A percentile compares a stretch with the other conserved stretches of the same genome.
Conservation (phyloP, 2,329 filamentous ascomycete genomes). For the Colletotrichum tanaceti region DNA sequence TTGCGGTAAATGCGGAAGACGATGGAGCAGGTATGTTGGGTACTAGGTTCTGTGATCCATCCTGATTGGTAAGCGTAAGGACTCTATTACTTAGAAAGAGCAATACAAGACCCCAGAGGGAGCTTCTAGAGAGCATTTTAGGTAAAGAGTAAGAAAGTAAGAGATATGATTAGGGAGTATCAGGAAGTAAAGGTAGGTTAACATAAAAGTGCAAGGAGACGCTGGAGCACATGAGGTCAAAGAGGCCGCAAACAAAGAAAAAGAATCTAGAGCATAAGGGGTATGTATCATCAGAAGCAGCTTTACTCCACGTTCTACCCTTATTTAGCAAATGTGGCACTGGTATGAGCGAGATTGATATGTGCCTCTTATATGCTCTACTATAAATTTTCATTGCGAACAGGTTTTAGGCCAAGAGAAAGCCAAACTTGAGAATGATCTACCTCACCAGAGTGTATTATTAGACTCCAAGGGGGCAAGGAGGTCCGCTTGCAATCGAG, state of each 20-base stretch:
- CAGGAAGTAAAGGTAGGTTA: background rate
- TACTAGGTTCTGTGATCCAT: background rate
- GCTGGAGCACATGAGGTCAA: background rate
- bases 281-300: background rate
- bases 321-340: background rate
- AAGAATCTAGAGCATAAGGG: fast-evolving
- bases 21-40: background rate
- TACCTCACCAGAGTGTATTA: no score
- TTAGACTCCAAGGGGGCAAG: no score
- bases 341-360: no score
- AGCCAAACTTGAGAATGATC: no score
- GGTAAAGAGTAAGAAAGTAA: background rate
- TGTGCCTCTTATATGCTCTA: no score
- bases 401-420: no score
- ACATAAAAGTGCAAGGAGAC: background rate
- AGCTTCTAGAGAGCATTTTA: background rate
- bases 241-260: background rate
- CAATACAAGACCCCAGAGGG: background rate
- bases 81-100: constrained; percentile 7
- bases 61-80: background rate
- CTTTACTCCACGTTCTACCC: no score
- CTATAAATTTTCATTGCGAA: no score
- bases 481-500: no score
- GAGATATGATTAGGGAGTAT: background rate
- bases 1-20: no score